These are phyloP conservation scores for Liriodendron chinense DNA, from an alignment of 164 flowering plant species.

Conservation along the genomic window DNA sequence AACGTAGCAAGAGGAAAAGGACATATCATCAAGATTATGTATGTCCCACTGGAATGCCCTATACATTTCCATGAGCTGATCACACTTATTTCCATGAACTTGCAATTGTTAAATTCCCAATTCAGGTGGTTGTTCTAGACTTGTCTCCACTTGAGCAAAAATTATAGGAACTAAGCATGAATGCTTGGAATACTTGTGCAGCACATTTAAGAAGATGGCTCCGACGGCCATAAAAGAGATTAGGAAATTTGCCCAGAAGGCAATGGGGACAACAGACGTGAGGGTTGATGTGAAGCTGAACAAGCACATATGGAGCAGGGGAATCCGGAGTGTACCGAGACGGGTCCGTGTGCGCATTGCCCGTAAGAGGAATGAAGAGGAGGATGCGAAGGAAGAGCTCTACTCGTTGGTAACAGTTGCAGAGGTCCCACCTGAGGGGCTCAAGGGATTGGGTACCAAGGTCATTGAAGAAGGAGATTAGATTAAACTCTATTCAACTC, in stretches of 20 bases:
- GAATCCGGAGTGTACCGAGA: constrained; percentile 17
- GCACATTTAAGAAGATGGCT: constrained; percentile 26
- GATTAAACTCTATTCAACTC: neutral
- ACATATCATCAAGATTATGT: no score
- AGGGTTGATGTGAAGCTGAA: constrained; percentile 22
- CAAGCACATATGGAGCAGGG: constrained; percentile 21
- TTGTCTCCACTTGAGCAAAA: no score
- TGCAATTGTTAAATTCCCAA: no score
- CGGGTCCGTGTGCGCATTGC: constrained; percentile 21
- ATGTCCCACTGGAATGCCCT: no score
- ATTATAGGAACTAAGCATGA: neutral
- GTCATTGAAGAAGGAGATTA: constrained; percentile 20
- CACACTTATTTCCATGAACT: no score
- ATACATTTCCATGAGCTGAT: no score
- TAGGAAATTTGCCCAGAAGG: constrained; percentile 20
- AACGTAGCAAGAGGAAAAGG: no score
- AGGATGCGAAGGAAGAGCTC: constrained; percentile 24
- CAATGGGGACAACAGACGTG: constrained; percentile 22
- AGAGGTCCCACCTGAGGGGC: constrained; percentile 17
- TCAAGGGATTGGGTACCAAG: constrained; percentile 20
- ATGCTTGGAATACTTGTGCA: neutral
- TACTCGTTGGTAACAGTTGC: constrained; percentile 20
- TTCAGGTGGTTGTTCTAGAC: no score
- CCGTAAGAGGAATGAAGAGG: constrained; percentile 24
- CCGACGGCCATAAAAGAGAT: constrained; percentile 22